These are phyloP conservation scores for Cyclocybe aegerita DNA, from an alignment of 768 basidiomycete genomes.

Conservation along the genomic window DNA sequence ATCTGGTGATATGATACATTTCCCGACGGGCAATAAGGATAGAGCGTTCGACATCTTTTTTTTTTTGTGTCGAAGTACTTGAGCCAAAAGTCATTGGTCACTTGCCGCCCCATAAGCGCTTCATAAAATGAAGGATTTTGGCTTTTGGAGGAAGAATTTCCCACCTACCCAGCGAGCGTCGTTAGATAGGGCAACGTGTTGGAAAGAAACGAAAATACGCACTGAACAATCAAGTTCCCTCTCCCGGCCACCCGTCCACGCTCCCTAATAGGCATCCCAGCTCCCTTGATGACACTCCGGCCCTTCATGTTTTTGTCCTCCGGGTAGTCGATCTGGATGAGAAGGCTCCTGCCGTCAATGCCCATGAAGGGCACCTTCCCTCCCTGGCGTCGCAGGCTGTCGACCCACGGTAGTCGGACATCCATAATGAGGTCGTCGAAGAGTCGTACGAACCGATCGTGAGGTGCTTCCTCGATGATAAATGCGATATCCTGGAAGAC, in stretches of 20 bases:
- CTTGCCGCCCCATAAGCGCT: slow-evolving; percentile 24
- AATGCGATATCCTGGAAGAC: slow-evolving; percentile 67
- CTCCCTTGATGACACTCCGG: slow-evolving; percentile 49
- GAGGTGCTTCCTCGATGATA: slow-evolving; percentile 57
- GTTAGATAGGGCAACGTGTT: slow-evolving; percentile 1
- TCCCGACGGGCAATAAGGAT: slow-evolving; percentile 14
- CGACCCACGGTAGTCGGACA: slow-evolving; percentile 56
- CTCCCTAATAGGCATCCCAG: slow-evolving; percentile 70
- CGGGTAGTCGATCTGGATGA: slow-evolving; percentile 51
- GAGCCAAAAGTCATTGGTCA: background rate
- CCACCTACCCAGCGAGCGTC: slow-evolving; percentile 29
- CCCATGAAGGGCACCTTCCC: slow-evolving; percentile 52
- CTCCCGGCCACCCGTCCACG: slow-evolving; percentile 50
- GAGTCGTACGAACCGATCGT: slow-evolving; percentile 55
- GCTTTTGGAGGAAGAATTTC: slow-evolving; percentile 33
- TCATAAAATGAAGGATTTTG: slow-evolving; percentile 28
- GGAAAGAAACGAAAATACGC: slow-evolving; percentile 19
- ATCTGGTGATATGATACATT: slow-evolving; percentile 1
- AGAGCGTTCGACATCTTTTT: background rate
- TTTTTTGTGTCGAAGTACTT: background rate
- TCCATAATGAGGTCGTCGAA: slow-evolving; percentile 57
- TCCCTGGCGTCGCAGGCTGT: slow-evolving; percentile 45
- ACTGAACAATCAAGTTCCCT: slow-evolving; percentile 68
- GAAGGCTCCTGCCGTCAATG: slow-evolving; percentile 56
- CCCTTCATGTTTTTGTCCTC: slow-evolving; percentile 51